Evolutionary conservation across 148 eudicot genomes (phyloP).

Genomic region (Persicaria maculosa): DNA sequence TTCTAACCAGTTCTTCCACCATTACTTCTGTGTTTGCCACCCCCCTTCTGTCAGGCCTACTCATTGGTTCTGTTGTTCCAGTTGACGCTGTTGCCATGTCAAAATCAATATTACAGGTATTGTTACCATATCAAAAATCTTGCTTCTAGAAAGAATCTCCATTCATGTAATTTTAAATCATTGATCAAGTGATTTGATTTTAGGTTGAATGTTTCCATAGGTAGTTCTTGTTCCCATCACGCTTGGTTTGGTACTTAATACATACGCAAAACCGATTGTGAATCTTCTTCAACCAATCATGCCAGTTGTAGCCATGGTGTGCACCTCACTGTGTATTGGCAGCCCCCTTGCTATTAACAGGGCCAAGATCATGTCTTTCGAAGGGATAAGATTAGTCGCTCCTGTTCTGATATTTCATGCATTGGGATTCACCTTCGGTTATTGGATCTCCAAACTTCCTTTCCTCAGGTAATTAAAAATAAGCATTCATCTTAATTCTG

Average conservation of each 20-base stretch:
- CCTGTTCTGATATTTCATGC: slow-evolving; percentile 83
- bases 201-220: slow-evolving; percentile 37
- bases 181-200: slow-evolving; percentile 26
- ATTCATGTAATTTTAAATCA: neutral
- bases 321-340: slow-evolving; percentile 94
- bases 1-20: slow-evolving; percentile 85
- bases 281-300: slow-evolving; percentile 76
- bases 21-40: slow-evolving; percentile 82
- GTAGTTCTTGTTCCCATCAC: slow-evolving; percentile 83
- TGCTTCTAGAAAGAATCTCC: neutral
- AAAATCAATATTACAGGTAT: slow-evolving; percentile 96
- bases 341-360: slow-evolving; percentile 94
- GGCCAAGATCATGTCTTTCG: slow-evolving; percentile 60
- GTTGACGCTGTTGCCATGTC: slow-evolving; percentile 96
- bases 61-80: slow-evolving; percentile 90
- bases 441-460: slow-evolving; percentile 82
- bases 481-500: neutral
- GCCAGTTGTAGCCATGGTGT: slow-evolving; percentile 91
- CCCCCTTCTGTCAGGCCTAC: slow-evolving; percentile 90
- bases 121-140: neutral
- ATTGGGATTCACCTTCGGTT: slow-evolving; percentile 65
- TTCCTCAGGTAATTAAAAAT: slow-evolving; percentile 36
- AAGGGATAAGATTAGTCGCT: slow-evolving; percentile 69
- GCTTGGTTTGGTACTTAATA: slow-evolving; percentile 73
- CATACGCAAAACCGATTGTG: slow-evolving; percentile 82